Conservation (phyloP, 768 basidiomycete genomes). For the Fistulinella prunicolor region DNA sequence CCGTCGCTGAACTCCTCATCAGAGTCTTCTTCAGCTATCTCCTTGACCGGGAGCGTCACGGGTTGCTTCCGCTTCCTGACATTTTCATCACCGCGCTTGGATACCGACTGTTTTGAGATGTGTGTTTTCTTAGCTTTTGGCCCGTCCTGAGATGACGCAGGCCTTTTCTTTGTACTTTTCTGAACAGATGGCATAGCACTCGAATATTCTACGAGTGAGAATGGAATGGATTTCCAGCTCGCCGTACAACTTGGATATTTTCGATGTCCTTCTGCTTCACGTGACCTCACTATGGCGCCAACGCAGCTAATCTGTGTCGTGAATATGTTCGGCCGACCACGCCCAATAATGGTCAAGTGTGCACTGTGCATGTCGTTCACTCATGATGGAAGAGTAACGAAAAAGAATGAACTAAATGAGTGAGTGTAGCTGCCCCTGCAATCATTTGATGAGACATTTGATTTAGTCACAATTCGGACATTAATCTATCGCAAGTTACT, state of each 20-base stretch:
- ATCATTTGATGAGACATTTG: too few relatives aligned
- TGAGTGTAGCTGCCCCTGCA: too few relatives aligned
- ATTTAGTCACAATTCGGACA: too few relatives aligned
- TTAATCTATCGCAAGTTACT: too few relatives aligned
- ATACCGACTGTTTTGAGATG: slow-evolving; percentile 33
- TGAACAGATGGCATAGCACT: slow-evolving; percentile 38
- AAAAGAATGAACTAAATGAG: neutral
- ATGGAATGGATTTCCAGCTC: neutral
- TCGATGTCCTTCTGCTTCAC: slow-evolving; percentile 9
- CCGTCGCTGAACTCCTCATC: slow-evolving; percentile 36
- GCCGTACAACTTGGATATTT: slow-evolving; percentile 1
- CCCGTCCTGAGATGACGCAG: slow-evolving; percentile 44
- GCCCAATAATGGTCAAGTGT: too few relatives aligned
- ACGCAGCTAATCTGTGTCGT: too few relatives aligned
- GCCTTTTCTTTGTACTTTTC: slow-evolving; percentile 51
- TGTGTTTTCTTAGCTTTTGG: slow-evolving; percentile 53
- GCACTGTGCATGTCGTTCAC: too few relatives aligned
- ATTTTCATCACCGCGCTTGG: slow-evolving; percentile 27
- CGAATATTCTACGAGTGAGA: neutral
- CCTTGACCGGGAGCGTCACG: slow-evolving; percentile 43
- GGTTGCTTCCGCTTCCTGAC: slow-evolving; percentile 61
- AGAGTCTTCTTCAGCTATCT: slow-evolving; percentile 35
- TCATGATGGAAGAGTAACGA: neutral
- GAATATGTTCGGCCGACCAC: too few relatives aligned
- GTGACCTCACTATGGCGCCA: slow-evolving; percentile 20